Conservation (phyloP, 1,284 basidiomycete species). For the Takashimella koratensis region DNA sequence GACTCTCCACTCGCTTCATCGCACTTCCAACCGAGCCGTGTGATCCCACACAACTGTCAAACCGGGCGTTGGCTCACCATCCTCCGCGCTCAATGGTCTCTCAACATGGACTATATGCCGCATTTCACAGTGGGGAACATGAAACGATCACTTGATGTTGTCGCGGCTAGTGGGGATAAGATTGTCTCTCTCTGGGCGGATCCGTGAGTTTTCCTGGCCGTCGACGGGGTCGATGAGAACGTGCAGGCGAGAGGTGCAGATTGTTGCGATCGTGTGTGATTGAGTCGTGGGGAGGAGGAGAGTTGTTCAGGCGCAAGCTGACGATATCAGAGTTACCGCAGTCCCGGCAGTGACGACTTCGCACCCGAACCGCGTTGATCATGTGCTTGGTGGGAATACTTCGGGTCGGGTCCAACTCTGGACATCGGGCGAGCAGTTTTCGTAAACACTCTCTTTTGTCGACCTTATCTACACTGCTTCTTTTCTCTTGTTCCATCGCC, state of each 20-base stretch:
- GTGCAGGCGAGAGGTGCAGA: background rate
- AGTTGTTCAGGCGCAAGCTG: background rate
- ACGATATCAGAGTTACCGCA: slow-evolving; percentile 42
- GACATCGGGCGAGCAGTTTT: slow-evolving; percentile 15
- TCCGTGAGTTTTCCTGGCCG: slow-evolving; percentile 19
- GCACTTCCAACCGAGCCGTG: slow-evolving; percentile 34
- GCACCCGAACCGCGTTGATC: slow-evolving; percentile 46
- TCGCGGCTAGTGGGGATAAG: slow-evolving; percentile 41
- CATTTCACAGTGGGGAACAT: slow-evolving; percentile 53
- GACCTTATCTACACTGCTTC: too few relatives aligned
- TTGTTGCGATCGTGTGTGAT: background rate
- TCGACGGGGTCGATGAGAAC: too few relatives aligned
- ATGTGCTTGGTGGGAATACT: slow-evolving; percentile 48
- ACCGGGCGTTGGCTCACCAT: slow-evolving; percentile 52
- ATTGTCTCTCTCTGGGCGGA: slow-evolving; percentile 40
- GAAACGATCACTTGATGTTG: slow-evolving; percentile 49
- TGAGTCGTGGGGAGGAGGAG: background rate
- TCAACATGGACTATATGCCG: slow-evolving; percentile 47
- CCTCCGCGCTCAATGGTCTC: slow-evolving; percentile 51
- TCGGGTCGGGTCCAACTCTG: slow-evolving; percentile 46
- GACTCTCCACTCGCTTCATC: slow-evolving; percentile 27
- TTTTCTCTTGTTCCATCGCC: too few relatives aligned
- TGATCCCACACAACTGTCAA: slow-evolving; percentile 50
- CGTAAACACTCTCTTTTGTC: background rate
- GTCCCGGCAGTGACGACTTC: slow-evolving; percentile 50